These are phyloP conservation scores for Globisporangium cystogenes DNA, from an alignment of 352 stramenopile genomes.

Conservation along the genomic window DNA sequence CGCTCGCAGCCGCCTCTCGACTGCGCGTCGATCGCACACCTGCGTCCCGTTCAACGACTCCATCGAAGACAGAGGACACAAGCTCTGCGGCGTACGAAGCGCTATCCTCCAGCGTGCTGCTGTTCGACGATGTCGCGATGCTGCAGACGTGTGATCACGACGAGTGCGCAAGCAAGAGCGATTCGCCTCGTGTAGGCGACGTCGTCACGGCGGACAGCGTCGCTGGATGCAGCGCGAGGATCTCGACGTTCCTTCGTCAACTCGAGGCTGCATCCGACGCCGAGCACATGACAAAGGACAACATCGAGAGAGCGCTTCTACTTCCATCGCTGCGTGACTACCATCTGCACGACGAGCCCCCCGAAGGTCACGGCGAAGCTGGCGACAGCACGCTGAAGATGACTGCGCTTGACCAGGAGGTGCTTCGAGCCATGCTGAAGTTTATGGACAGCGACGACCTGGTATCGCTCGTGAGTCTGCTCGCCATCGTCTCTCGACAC, in stretches of 20 bases:
- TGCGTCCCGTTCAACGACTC: not conserved
- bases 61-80: not conserved
- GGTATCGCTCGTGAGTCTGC: not conserved
- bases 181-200: not conserved
- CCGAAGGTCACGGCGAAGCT: no score
- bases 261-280: not conserved
- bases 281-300: not conserved
- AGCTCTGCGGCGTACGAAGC: not conserved
- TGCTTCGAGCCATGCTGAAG: constrained; percentile 3
- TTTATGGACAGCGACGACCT: constrained; percentile 4
- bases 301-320: not conserved
- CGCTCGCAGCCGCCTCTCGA: not conserved
- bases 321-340: not conserved
- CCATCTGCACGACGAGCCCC: not conserved
- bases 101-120: constrained; percentile 1
- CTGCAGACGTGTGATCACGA: not conserved
- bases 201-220: not conserved
- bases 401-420: not conserved
- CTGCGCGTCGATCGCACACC: not conserved
- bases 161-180: no score
- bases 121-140: constrained; percentile 3
- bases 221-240: not conserved
- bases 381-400: not conserved
- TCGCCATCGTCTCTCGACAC: not conserved
- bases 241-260: not conserved